Evolutionary conservation across 139 green algal genomes (phyloP).

Genomic region (Chlamydomonas schloesseri): DNA sequence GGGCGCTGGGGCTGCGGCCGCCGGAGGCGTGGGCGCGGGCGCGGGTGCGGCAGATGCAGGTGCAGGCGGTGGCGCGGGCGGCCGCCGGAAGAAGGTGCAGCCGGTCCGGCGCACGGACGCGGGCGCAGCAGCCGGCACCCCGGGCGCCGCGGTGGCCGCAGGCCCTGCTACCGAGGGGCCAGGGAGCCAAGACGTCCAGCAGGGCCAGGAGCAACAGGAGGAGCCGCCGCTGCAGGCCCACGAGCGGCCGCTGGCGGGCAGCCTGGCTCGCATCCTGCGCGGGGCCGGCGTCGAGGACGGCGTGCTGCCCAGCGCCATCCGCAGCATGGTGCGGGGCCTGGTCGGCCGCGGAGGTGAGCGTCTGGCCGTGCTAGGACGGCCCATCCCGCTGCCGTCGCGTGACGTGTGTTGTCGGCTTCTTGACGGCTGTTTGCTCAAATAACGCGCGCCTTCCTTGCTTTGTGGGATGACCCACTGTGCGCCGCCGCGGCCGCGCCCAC

Average conservation of each 20-base stretch:
- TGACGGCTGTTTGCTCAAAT: too few species aligned
- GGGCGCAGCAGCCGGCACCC: neutral
- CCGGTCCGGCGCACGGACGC: neutral
- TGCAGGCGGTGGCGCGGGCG: neutral
- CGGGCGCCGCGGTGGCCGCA: too few species aligned
- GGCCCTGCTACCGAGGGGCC: neutral
- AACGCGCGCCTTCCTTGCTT: too few species aligned
- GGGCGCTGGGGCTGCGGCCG: too few species aligned
- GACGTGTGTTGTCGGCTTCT: too few species aligned
- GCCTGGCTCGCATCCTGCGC: neutral
- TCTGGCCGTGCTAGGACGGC: too few species aligned
- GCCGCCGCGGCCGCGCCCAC: too few species aligned
- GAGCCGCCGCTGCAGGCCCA: neutral
- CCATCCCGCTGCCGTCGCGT: too few species aligned
- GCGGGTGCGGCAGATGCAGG: neutral
- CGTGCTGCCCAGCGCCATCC: neutral
- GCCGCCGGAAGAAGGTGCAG: neutral
- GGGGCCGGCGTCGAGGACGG: neutral
- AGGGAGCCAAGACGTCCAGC: too few species aligned
- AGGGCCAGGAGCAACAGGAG: too few species aligned
- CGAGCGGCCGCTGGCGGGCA: neutral
- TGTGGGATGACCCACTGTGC: too few species aligned
- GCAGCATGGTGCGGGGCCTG: slow-evolving; percentile 9
- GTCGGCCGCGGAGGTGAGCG: neutral
- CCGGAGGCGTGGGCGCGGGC: neutral